Conservation (phyloP, 345 rosid species). For the Pistacia integerrima region DNA sequence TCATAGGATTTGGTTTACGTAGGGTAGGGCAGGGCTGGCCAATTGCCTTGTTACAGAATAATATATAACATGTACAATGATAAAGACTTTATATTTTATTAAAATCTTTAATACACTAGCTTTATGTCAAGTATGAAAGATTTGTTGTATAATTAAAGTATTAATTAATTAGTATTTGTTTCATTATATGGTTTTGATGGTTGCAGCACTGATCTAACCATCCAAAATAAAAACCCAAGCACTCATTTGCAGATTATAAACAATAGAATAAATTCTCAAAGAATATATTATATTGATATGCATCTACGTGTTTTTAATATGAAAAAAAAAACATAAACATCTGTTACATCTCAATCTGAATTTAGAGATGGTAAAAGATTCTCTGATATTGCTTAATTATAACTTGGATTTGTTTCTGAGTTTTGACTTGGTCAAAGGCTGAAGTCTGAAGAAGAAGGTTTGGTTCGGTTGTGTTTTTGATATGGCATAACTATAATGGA, state of each 20-base stretch:
- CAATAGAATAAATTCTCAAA: not conserved
- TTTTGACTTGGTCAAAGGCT: conserved; percentile 50
- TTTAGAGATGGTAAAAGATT: conserved; percentile 31
- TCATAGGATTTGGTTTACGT: conserved; percentile 22
- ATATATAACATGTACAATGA: conserved; percentile 15
- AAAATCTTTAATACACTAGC: too few relatives aligned
- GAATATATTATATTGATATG: not conserved
- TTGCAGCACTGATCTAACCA: conserved; percentile 34
- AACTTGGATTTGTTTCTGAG: conserved; percentile 39
- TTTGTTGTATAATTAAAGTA: not conserved
- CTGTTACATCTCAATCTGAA: not conserved
- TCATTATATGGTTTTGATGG: conserved; percentile 5
- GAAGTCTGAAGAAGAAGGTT: conserved; percentile 5
- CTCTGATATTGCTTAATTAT: conserved; percentile 37
- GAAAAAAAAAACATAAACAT: not conserved
- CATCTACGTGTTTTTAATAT: too few relatives aligned
- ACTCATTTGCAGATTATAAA: conserved; percentile 9
- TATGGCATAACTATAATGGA: not conserved
- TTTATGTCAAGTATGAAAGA: too few relatives aligned
- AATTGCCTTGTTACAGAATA: conserved; percentile 14
- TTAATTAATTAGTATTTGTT: not conserved
- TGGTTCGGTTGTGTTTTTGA: conserved; percentile 1
- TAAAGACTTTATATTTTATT: not conserved
- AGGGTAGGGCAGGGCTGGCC: conserved; percentile 26
- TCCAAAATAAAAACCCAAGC: not conserved